Percentiles rank a stretch among this genome's conserved stretches.
Evolutionary conservation across 148 eudicot genomes (phyloP).

Genomic region (Fagopyrum esculentum): DNA sequence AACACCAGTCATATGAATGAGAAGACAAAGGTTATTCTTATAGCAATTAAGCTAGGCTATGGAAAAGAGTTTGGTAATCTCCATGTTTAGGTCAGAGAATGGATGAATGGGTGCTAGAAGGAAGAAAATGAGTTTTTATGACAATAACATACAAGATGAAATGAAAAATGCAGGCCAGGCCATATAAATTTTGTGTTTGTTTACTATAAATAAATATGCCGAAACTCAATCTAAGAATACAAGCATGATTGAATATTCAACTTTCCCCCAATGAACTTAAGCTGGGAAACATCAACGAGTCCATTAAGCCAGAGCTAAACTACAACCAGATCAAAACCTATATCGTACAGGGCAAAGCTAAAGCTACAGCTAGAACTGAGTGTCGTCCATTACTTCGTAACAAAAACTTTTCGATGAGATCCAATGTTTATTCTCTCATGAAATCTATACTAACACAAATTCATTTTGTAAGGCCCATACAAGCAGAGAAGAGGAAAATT

Average conservation of each 20-base stretch:
- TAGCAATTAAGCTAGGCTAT: no score
- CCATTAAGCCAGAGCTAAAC: not conserved
- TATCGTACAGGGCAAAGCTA: no score
- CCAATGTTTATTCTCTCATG: no score
- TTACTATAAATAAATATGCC: not conserved
- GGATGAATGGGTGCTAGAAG: not conserved
- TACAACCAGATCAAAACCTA: not conserved
- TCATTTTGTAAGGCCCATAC: not conserved
- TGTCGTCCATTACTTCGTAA: no score
- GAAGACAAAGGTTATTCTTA: no score
- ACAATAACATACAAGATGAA: no score
- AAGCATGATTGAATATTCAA: no score
- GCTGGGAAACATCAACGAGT: not conserved
- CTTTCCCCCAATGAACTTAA: no score
- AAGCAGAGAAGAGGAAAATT: not conserved
- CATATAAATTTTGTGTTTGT: not conserved
- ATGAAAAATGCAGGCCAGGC: not conserved
- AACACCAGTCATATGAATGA: not conserved
- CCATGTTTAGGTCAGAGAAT: no score
- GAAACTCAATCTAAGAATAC: not conserved
- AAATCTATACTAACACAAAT: not conserved
- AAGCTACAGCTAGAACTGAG: no score
- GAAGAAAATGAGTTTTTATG: not conserved
- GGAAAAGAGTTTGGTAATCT: no score
- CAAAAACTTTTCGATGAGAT: no score